phyloP scores from a whole-genome alignment of 2,329 filamentous ascomycete species.

The Exophiala mesophila region DNA sequence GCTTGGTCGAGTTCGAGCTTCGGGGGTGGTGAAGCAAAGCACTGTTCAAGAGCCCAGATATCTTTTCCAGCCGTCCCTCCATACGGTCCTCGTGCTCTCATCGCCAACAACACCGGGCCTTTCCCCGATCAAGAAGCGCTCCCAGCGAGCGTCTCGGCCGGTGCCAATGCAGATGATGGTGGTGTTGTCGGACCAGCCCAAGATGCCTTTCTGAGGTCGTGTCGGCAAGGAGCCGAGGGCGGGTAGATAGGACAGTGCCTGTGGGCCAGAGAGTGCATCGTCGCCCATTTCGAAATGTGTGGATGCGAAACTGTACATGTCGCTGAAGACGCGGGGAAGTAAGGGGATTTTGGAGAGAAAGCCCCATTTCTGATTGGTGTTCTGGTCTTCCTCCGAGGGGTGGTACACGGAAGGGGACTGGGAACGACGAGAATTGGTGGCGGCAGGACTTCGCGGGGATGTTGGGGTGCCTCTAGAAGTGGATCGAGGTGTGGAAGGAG shows the following conservation, averaged over 20 bases:
- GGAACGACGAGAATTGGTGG: slow-evolving; percentile 28
- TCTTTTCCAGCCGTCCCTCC: slow-evolving; percentile 75
- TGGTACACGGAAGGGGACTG: slow-evolving; percentile 26
- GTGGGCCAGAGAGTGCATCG: slow-evolving; percentile 47
- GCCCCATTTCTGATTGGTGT: slow-evolving; percentile 71
- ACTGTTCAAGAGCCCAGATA: slow-evolving; percentile 51
- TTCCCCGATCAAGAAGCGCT: slow-evolving; percentile 72
- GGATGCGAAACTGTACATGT: slow-evolving; percentile 79
- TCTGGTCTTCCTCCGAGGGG: slow-evolving; percentile 36
- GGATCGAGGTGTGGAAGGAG: slow-evolving; percentile 32
- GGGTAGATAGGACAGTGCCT: slow-evolving; percentile 36
- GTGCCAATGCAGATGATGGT: slow-evolving; percentile 71
- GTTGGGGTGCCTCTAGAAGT: neutral
- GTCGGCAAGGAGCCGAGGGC: slow-evolving; percentile 51
- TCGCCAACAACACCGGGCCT: slow-evolving; percentile 40
- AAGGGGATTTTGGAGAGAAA: slow-evolving; percentile 77
- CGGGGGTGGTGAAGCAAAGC: too few species aligned
- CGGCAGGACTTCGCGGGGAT: slow-evolving; percentile 32
- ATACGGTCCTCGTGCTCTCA: slow-evolving; percentile 61
- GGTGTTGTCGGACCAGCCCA: slow-evolving; percentile 76
- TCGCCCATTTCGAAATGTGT: slow-evolving; percentile 79
- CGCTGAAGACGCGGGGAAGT: slow-evolving; percentile 81
- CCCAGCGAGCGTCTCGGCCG: slow-evolving; percentile 77
- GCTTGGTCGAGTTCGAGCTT: too few species aligned
- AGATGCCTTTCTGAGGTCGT: slow-evolving; percentile 70